Percentiles rank a stretch among this genome's conserved stretches.
Evolutionary conservation across 2,329 filamentous ascomycete species (phyloP).

Genomic region (Botrytis elliptica): DNA sequence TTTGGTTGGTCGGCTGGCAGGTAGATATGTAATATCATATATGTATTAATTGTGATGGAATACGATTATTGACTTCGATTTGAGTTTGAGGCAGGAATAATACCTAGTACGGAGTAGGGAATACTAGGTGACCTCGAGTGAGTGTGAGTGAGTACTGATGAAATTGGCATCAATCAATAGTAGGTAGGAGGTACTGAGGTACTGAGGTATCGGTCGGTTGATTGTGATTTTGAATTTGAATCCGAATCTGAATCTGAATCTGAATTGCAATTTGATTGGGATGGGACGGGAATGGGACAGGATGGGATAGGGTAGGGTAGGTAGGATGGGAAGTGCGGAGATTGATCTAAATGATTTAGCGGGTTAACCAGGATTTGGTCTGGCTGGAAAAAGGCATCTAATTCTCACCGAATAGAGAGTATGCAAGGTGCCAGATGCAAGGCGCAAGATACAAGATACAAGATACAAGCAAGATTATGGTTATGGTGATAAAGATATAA

Average conservation of each 20-base stretch:
- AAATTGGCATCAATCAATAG: neutral
- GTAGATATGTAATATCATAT: neutral
- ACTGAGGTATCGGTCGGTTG: too few species aligned
- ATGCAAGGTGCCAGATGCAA: constrained; percentile 4
- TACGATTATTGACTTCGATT: neutral
- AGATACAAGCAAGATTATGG: too few species aligned
- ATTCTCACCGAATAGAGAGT: constrained; percentile 9
- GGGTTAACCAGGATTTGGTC: constrained; percentile 6
- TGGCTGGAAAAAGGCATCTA: neutral
- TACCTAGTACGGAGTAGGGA: neutral
- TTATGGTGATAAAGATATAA: neutral
- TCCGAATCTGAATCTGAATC: neutral
- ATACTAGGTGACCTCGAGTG: neutral
- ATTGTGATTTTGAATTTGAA: neutral
- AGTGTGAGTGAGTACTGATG: neutral
- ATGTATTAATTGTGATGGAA: neutral
- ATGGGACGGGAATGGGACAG: neutral
- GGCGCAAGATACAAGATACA: neutral
- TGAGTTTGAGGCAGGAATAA: neutral
- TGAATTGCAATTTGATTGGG: neutral
- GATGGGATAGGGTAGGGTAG: neutral
- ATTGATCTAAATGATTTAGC: constrained; percentile 1
- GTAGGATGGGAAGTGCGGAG: constrained; percentile 3
- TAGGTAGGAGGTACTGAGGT: too few species aligned
- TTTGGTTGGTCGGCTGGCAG: neutral